phyloP scores from a whole-genome alignment of 1,284 basidiomycete species.

The Sporisorium scitamineum region DNA sequence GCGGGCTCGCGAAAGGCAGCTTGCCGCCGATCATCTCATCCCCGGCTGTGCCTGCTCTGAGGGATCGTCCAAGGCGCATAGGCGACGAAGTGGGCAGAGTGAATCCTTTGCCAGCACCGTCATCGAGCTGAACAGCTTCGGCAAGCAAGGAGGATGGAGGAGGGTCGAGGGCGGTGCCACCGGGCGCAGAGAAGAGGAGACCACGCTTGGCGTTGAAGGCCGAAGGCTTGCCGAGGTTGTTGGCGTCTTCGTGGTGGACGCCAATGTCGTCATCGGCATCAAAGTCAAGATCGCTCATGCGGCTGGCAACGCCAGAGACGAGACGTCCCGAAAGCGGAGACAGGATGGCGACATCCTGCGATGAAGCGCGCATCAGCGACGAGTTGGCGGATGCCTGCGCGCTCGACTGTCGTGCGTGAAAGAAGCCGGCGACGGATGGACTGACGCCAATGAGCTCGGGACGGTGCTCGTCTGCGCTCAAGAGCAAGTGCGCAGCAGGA shows the following conservation, averaged over 20 bases:
- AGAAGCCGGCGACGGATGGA: constrained; percentile 46
- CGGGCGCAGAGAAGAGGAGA: constrained; percentile 42
- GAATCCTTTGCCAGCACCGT: constrained; percentile 24
- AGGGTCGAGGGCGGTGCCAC: constrained; percentile 33
- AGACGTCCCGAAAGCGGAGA: constrained; percentile 51
- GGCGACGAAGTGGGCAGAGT: constrained; percentile 29
- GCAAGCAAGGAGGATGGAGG: constrained; percentile 49
- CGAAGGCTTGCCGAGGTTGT: constrained; percentile 21
- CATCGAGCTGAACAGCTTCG: constrained; percentile 32
- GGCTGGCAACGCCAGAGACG: constrained; percentile 30
- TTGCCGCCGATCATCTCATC: constrained; percentile 49
- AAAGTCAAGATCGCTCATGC: constrained; percentile 51
- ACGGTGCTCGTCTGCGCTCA: constrained; percentile 31
- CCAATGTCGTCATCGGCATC: constrained; percentile 44
- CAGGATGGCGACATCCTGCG: constrained; percentile 44
- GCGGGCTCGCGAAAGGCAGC: constrained; percentile 47
- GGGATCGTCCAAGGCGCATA: constrained; percentile 21
- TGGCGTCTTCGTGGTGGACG: constrained; percentile 22
- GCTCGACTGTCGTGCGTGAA: constrained; percentile 42
- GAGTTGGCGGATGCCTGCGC: constrained; percentile 35
- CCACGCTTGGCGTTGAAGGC: constrained; percentile 49
- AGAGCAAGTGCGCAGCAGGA: constrained; percentile 39
- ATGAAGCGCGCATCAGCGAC: constrained; percentile 42
- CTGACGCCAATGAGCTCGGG: constrained; percentile 51
- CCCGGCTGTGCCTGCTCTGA: constrained; percentile 22